Percentiles rank a stretch among this genome's conserved stretches.
These are phyloP conservation scores for Globisporangium splendens DNA, from an alignment of 352 stramenopile species.

Conservation along the genomic window DNA sequence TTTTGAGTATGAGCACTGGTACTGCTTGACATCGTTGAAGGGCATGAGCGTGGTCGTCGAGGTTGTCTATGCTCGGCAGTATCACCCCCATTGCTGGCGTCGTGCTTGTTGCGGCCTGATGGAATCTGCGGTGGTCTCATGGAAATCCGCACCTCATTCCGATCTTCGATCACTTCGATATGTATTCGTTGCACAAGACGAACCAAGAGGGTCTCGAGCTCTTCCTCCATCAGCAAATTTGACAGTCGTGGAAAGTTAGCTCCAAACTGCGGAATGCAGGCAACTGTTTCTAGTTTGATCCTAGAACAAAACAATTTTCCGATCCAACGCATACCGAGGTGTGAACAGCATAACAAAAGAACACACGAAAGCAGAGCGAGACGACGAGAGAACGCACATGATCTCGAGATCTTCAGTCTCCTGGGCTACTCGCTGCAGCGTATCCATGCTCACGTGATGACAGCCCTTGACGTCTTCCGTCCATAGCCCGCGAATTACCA, in stretches of 20 bases:
- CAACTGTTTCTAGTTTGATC: slow-evolving; percentile 74
- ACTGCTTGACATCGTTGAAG: slow-evolving; percentile 43
- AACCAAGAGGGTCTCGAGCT: slow-evolving; percentile 56
- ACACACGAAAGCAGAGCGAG: too few relatives aligned
- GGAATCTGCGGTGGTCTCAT: slow-evolving; percentile 13
- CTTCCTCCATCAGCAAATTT: slow-evolving; percentile 48
- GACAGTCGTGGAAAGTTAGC: slow-evolving; percentile 69
- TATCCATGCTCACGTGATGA: slow-evolving; percentile 24
- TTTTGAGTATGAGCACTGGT: slow-evolving; percentile 1
- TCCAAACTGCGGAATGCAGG: slow-evolving; percentile 29
- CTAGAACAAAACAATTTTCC: slow-evolving; percentile 18
- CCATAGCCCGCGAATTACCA: slow-evolving; percentile 49
- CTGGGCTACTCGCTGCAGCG: slow-evolving; percentile 46
- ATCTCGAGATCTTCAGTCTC: slow-evolving; percentile 67
- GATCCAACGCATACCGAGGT: neutral
- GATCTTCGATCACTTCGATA: slow-evolving; percentile 34
- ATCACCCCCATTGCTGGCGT: neutral
- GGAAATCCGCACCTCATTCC: slow-evolving; percentile 25
- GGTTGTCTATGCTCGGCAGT: neutral
- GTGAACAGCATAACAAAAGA: neutral
- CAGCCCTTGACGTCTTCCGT: slow-evolving; percentile 33
- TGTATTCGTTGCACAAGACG: slow-evolving; percentile 49
- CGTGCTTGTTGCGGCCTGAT: neutral
- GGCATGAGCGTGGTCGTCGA: slow-evolving; percentile 32
- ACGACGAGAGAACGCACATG: slow-evolving; percentile 33